Evolutionary conservation across 441 rosid genomes (phyloP).

Genomic region (Francoa sonchifolia): DNA sequence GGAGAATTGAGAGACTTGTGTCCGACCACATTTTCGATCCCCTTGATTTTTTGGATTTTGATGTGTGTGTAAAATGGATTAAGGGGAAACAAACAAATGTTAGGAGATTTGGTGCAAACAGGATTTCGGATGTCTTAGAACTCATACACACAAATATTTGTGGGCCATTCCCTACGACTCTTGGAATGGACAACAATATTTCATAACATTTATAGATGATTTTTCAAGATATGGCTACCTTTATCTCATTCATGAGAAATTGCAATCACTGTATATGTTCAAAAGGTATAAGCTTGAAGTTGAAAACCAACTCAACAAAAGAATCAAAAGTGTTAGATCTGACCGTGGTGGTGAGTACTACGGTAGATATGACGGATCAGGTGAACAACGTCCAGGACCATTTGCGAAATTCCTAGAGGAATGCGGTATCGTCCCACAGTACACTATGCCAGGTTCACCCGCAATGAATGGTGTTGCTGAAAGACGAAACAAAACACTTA

Average conservation of each 20-base stretch:
- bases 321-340: no score
- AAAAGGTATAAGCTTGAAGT: no score
- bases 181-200: no score
- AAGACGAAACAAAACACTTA: neutral
- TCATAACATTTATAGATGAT: no score
- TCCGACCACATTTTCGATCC: neutral
- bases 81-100: neutral
- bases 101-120: neutral
- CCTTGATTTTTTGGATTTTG: neutral
- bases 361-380: neutral
- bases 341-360: constrained; percentile 1
- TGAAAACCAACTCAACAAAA: no score
- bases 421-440: constrained; percentile 1
- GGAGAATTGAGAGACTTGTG: neutral
- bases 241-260: no score
- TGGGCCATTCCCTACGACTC: neutral
- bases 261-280: no score
- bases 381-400: neutral
- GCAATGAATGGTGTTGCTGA: neutral
- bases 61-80: neutral
- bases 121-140: neutral
- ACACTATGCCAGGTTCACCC: neutral
- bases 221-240: no score
- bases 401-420: constrained; percentile 1
- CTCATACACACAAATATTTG: neutral